Percentiles rank a stretch among this genome's conserved stretches.
phyloP scores from a whole-genome alignment of 2,329 filamentous ascomycete genomes.

The Xylariaceae sp. region DNA sequence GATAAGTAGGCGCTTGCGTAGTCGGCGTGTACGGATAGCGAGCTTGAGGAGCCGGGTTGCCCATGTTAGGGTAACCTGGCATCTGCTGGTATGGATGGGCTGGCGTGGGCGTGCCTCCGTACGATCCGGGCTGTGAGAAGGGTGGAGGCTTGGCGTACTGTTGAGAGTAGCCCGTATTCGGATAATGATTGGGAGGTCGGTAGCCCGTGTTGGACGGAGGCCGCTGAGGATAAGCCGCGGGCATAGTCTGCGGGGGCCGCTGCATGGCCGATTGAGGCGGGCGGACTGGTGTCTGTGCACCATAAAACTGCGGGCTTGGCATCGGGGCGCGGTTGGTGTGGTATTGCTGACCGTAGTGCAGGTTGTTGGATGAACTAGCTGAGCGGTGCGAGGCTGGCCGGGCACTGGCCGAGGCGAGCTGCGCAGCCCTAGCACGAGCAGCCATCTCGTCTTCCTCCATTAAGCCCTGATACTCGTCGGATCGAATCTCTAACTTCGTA shows the following conservation, averaged over 20 bases:
- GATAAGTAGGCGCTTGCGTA: conserved; percentile 30
- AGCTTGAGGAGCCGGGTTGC: conserved; percentile 44
- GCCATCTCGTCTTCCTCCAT: conserved; percentile 81
- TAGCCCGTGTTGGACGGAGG: conserved; percentile 50
- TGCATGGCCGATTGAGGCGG: conserved; percentile 44
- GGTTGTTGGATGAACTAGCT: conserved; percentile 45
- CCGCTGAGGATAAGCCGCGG: conserved; percentile 40
- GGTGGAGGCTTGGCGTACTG: conserved; percentile 56
- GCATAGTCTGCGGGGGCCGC: conserved; percentile 44
- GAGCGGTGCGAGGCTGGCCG: conserved; percentile 42
- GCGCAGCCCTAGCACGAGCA: conserved; percentile 51
- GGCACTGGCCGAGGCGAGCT: conserved; percentile 43
- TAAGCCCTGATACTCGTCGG: conserved; percentile 73
- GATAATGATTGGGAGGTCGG: conserved; percentile 52
- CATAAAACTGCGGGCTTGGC: conserved; percentile 48
- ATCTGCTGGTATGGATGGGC: conserved; percentile 46
- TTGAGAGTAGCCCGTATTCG: conserved; percentile 46
- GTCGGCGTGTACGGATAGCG: conserved; percentile 35
- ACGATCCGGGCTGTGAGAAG: conserved; percentile 55
- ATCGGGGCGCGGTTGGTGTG: conserved; percentile 50
- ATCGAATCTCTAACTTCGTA: conserved; percentile 73
- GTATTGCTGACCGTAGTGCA: conserved; percentile 51
- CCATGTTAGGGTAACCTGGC: conserved; percentile 43
- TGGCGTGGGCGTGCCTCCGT: conserved; percentile 46
- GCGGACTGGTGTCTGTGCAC: conserved; percentile 43